A percentile compares a stretch with the other conserved stretches of the same genome.
Evolutionary conservation across 2,329 filamentous ascomycete genomes (phyloP).

Genomic region (Aspergillus sclerotialis): DNA sequence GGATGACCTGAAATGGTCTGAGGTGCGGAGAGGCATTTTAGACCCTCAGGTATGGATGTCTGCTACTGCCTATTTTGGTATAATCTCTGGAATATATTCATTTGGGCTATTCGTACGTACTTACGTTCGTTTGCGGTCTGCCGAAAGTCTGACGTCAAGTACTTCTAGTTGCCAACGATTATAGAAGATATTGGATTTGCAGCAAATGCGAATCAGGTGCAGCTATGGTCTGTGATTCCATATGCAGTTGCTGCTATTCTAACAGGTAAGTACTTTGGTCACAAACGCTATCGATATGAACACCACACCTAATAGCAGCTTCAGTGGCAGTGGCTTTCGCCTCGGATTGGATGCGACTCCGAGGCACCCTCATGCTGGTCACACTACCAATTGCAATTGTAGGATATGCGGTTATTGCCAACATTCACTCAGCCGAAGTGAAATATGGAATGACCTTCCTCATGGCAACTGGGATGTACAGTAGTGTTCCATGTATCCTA

Average conservation of each 20-base stretch:
- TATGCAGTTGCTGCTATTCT: slow-evolving; percentile 55
- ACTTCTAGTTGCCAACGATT: slow-evolving; percentile 53
- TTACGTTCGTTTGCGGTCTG: too few species aligned
- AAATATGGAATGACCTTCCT: slow-evolving; percentile 62
- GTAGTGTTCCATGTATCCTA: slow-evolving; percentile 55
- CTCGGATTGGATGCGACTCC: slow-evolving; percentile 54
- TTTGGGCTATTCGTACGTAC: slow-evolving; percentile 58
- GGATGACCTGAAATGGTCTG: slow-evolving; percentile 54
- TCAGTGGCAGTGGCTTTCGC: slow-evolving; percentile 42
- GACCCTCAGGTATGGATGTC: slow-evolving; percentile 58
- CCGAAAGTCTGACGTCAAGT: too few species aligned
- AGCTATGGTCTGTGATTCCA: slow-evolving; percentile 58
- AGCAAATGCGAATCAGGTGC: slow-evolving; percentile 49
- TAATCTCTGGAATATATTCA: slow-evolving; percentile 52
- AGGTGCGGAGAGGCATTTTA: slow-evolving; percentile 55
- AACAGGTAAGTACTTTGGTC: slow-evolving; percentile 35
- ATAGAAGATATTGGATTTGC: slow-evolving; percentile 51
- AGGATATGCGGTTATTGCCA: slow-evolving; percentile 59
- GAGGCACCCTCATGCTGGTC: slow-evolving; percentile 57
- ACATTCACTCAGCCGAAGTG: slow-evolving; percentile 43
- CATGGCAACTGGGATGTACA: slow-evolving; percentile 60
- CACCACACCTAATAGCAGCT: slow-evolving; percentile 5
- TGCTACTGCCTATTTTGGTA: slow-evolving; percentile 55
- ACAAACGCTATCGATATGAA: not conserved
- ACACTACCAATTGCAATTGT: slow-evolving; percentile 58